Percentiles rank a stretch among this genome's conserved stretches.
These are phyloP conservation scores for Peniophora sp. DNA, from an alignment of 1,284 basidiomycete genomes.

Conservation along the genomic window DNA sequence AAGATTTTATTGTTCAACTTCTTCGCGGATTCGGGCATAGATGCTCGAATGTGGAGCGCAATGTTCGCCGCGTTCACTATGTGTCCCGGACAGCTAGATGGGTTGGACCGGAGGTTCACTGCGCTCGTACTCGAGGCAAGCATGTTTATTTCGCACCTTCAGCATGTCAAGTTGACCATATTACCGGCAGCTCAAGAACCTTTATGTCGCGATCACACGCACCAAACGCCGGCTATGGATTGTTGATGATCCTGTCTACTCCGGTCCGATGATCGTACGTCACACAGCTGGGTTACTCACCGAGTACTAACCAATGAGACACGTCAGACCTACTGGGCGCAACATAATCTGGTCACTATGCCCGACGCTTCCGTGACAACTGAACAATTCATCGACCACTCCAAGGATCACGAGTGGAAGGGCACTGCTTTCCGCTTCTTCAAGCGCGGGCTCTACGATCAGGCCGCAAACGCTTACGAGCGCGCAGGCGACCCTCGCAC, in stretches of 20 bases:
- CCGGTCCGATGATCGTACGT: conserved; percentile 1
- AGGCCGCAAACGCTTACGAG: background rate
- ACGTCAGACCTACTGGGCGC: background rate
- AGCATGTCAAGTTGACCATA: background rate
- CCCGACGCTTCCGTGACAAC: background rate
- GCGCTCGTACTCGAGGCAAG: too few relatives aligned
- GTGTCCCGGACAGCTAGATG: too few relatives aligned
- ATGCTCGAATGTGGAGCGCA: background rate
- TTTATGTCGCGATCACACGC: conserved; percentile 4
- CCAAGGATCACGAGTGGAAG: background rate
- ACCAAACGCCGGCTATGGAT: conserved; percentile 1
- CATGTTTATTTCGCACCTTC: too few relatives aligned
- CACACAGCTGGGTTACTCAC: conserved; percentile 6
- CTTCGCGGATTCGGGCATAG: conserved; percentile 1
- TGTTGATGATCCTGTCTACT: background rate
- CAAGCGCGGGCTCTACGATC: background rate
- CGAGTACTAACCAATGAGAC: background rate
- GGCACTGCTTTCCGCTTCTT: background rate
- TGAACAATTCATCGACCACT: background rate
- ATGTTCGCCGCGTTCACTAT: background rate
- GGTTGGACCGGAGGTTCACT: too few relatives aligned
- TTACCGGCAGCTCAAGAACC: conserved; percentile 1
- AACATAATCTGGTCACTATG: background rate
- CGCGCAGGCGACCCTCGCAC: background rate
- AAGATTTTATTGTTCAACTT: conserved; percentile 2